phyloP scores from a whole-genome alignment of 805 yeast species.

The Candida ascalaphidarum region DNA sequence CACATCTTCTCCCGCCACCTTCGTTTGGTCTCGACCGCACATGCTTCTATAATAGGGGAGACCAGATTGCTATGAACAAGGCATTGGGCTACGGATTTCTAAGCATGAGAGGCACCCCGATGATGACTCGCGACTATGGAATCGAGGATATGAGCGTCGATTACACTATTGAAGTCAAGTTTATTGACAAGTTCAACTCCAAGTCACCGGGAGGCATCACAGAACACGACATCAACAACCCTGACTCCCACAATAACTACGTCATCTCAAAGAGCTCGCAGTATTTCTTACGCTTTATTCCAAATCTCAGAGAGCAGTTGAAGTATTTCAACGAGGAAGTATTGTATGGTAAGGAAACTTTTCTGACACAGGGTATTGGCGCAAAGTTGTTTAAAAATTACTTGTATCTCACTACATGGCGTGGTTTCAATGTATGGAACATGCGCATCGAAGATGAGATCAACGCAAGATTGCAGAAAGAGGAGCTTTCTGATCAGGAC shows the following conservation, averaged over 20 bases:
- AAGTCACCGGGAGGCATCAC: slow-evolving; percentile 23
- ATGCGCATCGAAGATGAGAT: slow-evolving; percentile 28
- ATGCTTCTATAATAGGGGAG: slow-evolving; percentile 26
- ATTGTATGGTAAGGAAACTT: slow-evolving; percentile 12
- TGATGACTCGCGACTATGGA: slow-evolving; percentile 39
- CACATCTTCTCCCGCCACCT: slow-evolving; percentile 37
- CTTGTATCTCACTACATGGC: slow-evolving; percentile 23
- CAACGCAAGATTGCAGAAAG: slow-evolving; percentile 17
- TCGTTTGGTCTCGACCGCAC: slow-evolving; percentile 32
- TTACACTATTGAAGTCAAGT: slow-evolving; percentile 46
- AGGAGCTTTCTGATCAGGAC: slow-evolving; percentile 18
- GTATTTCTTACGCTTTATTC: slow-evolving; percentile 31
- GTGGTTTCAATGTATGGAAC: slow-evolving; percentile 16
- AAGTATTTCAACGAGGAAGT: slow-evolving; percentile 14
- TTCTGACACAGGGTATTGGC: slow-evolving; percentile 23
- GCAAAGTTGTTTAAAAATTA: slow-evolving; percentile 21
- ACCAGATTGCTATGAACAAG: slow-evolving; percentile 24
- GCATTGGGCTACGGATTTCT: slow-evolving; percentile 49
- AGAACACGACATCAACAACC: slow-evolving; percentile 29
- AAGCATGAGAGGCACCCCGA: slow-evolving; percentile 43
- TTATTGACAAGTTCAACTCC: slow-evolving; percentile 37
- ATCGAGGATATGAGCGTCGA: slow-evolving; percentile 37
- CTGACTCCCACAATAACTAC: slow-evolving; percentile 21
- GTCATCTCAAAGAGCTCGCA: slow-evolving; percentile 26
- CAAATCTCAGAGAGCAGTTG: slow-evolving; percentile 24